These are phyloP conservation scores for Boletus sensibilis DNA, from an alignment of 768 basidiomycete species.

Conservation along the genomic window DNA sequence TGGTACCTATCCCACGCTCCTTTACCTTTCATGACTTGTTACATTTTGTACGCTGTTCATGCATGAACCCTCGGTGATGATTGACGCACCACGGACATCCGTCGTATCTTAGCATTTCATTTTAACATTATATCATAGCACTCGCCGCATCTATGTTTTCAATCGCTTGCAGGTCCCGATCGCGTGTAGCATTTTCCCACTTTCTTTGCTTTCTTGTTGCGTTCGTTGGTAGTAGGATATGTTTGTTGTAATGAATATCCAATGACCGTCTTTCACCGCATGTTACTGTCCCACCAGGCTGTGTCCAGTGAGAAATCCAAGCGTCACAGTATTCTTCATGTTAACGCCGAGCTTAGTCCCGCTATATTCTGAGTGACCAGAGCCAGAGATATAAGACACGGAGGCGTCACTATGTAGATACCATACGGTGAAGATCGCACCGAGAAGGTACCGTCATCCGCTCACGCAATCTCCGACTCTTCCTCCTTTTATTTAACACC, in stretches of 20 bases:
- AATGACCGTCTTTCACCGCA: neutral
- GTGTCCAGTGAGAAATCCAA: neutral
- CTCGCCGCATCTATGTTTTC: slow-evolving; percentile 27
- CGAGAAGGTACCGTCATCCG: neutral
- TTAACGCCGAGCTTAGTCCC: slow-evolving; percentile 9
- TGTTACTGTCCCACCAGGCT: neutral
- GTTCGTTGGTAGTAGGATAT: slow-evolving; percentile 22
- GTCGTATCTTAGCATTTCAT: slow-evolving; percentile 32
- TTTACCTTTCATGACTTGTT: slow-evolving; percentile 22
- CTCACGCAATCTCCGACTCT: slow-evolving; percentile 6
- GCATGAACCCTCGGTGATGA: slow-evolving; percentile 29
- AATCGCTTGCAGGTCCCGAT: slow-evolving; percentile 22
- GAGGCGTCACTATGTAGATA: neutral
- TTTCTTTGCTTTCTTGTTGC: slow-evolving; percentile 27
- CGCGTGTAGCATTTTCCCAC: slow-evolving; percentile 31
- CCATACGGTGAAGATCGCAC: neutral
- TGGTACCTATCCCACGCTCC: slow-evolving; percentile 20
- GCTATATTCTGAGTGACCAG: neutral
- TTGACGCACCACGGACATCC: slow-evolving; percentile 27
- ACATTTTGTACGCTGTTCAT: slow-evolving; percentile 24
- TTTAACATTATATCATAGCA: slow-evolving; percentile 36
- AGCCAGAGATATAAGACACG: neutral
- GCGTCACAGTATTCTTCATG: neutral
- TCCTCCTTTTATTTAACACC: neutral
- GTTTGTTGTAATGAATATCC: slow-evolving; percentile 32